These are phyloP conservation scores for Candida qinlingensis DNA, from an alignment of 805 yeast species.

Conservation along the genomic window DNA sequence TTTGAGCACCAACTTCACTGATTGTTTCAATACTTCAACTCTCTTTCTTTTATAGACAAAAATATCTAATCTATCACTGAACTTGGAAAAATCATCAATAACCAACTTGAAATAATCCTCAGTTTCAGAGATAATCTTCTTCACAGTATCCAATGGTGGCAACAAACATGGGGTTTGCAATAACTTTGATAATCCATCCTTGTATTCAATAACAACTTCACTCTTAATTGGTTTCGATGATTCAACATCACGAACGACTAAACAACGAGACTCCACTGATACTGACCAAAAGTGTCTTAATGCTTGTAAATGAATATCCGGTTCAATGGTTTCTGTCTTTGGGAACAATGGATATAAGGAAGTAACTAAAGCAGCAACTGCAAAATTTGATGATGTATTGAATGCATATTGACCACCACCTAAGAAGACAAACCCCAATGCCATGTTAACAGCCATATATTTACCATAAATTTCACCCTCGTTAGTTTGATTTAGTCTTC, in stretches of 20 bases:
- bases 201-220: constrained; percentile 30
- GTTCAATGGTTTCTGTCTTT: constrained; percentile 31
- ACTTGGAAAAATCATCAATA: constrained; percentile 31
- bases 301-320: constrained; percentile 73
- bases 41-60: constrained; percentile 43
- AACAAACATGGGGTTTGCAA: constrained; percentile 61
- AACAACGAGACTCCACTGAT: constrained; percentile 73
- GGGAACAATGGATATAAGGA: constrained; percentile 78
- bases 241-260: constrained; percentile 68
- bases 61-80: constrained; percentile 27
- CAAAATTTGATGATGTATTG: constrained; percentile 48
- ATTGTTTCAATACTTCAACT: constrained; percentile 28
- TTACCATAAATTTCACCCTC: constrained; percentile 51
- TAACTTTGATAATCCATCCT: constrained; percentile 31
- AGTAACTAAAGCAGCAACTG: constrained; percentile 64
- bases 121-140: constrained; percentile 40
- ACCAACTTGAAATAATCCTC: constrained; percentile 48
- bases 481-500: constrained; percentile 23
- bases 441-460: constrained; percentile 72
- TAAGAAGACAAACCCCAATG: constrained; percentile 80
- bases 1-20: constrained; percentile 25
- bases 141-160: constrained; percentile 51
- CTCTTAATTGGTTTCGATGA: constrained; percentile 51
- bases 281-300: constrained; percentile 88
- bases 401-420: constrained; percentile 93